Evolutionary conservation across 2,329 filamentous ascomycete species (phyloP).

Genomic region (Xylariaceae sp.): DNA sequence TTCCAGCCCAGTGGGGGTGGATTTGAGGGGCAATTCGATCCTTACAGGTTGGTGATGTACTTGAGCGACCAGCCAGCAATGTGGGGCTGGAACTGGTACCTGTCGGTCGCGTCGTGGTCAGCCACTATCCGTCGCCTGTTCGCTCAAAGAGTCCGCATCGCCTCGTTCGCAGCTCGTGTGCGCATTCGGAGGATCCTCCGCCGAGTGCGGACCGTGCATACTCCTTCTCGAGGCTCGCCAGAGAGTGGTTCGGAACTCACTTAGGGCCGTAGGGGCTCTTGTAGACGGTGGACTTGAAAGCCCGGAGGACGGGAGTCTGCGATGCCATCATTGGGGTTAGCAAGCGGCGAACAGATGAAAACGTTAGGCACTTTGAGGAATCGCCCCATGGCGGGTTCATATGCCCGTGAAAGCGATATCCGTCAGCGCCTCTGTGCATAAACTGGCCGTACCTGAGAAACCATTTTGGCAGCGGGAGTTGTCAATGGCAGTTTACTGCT

Average conservation of each 20-base stretch:
- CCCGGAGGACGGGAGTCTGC: conserved; percentile 44
- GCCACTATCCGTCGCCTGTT: conserved; percentile 1
- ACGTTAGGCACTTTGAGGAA: neutral
- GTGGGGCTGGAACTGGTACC: conserved; percentile 56
- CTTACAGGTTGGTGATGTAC: conserved; percentile 47
- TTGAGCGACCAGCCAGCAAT: conserved; percentile 48
- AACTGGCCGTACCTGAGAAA: conserved; percentile 22
- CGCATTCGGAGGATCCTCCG: neutral
- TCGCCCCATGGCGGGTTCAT: neutral
- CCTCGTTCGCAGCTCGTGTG: neutral
- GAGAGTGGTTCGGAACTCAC: conserved; percentile 41
- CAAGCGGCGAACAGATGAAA: neutral
- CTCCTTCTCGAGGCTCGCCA: neutral
- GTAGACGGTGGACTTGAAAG: conserved; percentile 37
- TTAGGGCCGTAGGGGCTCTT: conserved; percentile 62
- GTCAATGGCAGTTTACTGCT: conserved; percentile 24
- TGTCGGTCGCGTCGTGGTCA: conserved; percentile 30
- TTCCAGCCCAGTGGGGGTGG: neutral
- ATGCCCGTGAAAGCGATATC: neutral
- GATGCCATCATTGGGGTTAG: conserved; percentile 6
- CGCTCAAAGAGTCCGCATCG: neutral
- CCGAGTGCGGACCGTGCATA: neutral
- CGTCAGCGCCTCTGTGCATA: neutral
- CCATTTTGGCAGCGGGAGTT: conserved; percentile 24
- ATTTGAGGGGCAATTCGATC: conserved; percentile 25